These are phyloP conservation scores for Smallanthus sonchifolius DNA, from an alignment of 129 eudicot genomes.

Conservation along the genomic window DNA sequence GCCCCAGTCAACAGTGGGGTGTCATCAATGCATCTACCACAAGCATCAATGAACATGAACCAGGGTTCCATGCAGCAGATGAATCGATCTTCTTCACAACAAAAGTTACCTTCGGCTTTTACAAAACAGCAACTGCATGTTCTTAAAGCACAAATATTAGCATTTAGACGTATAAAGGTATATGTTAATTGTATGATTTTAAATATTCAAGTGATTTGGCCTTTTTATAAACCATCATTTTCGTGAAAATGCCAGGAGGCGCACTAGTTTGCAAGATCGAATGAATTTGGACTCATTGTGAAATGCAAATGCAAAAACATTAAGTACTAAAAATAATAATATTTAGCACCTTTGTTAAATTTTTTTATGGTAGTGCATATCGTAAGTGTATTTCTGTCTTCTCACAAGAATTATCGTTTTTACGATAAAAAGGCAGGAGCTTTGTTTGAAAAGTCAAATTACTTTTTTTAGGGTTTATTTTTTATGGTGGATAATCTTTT, in stretches of 20 bases:
- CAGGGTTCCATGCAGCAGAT: constrained; percentile 53
- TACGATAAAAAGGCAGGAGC: background rate
- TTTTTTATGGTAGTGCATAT: background rate
- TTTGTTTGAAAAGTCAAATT: background rate
- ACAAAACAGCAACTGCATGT: constrained; percentile 88
- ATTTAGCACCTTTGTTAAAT: constrained; percentile 5
- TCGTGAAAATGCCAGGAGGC: background rate
- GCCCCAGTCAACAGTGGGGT: constrained; percentile 42
- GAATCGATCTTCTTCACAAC: constrained; percentile 53
- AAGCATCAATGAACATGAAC: constrained; percentile 51
- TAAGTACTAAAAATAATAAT: background rate
- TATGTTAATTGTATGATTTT: background rate
- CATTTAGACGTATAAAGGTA: constrained; percentile 94
- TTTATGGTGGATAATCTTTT: background rate
- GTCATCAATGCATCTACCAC: constrained; percentile 56
- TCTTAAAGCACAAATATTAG: constrained; percentile 92
- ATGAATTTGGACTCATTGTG: background rate
- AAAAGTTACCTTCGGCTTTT: constrained; percentile 40
- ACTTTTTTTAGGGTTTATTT: background rate
- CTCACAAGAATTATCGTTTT: background rate
- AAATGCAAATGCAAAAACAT: background rate
- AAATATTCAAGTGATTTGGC: background rate
- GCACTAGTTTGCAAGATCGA: constrained; percentile 6
- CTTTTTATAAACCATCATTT: background rate
- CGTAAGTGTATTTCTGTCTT: background rate